These are phyloP conservation scores for Trichophyton benhamiae DNA, from an alignment of 2,329 filamentous ascomycete genomes.

Conservation along the genomic window DNA sequence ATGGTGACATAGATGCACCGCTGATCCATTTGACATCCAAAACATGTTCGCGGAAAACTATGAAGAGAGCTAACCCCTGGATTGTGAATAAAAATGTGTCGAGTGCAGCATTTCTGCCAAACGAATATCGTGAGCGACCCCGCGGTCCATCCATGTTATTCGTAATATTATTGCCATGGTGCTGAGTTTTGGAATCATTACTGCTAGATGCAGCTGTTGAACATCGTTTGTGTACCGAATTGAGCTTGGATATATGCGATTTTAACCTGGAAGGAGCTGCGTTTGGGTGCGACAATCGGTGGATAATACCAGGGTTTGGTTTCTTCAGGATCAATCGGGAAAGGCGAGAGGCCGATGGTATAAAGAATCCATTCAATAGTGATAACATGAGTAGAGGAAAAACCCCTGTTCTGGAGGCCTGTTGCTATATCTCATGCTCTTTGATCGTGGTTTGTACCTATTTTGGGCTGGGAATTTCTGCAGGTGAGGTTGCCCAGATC, in stretches of 20 bases:
- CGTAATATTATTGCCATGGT: neutral
- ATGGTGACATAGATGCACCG: slow-evolving; percentile 61
- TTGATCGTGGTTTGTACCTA: neutral
- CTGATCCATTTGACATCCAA: slow-evolving; percentile 32
- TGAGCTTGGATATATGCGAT: neutral
- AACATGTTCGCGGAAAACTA: slow-evolving; percentile 30
- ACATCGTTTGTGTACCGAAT: neutral
- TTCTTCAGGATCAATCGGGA: neutral
- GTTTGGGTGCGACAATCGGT: neutral
- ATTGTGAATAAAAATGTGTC: neutral
- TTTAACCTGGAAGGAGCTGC: neutral
- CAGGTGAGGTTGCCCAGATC: neutral
- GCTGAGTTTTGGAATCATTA: neutral
- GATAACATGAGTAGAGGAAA: neutral
- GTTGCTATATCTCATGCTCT: neutral
- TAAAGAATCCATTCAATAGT: neutral
- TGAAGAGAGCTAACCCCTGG: neutral
- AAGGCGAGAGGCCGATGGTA: neutral
- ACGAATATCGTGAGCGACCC: neutral
- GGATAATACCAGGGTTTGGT: neutral
- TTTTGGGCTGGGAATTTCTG: neutral
- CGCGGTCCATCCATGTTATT: neutral
- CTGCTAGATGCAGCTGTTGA: neutral
- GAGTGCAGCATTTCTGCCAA: neutral
- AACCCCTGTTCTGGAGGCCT: neutral